Conservation (phyloP, 345 rosid species). For the Linum lewisii region DNA sequence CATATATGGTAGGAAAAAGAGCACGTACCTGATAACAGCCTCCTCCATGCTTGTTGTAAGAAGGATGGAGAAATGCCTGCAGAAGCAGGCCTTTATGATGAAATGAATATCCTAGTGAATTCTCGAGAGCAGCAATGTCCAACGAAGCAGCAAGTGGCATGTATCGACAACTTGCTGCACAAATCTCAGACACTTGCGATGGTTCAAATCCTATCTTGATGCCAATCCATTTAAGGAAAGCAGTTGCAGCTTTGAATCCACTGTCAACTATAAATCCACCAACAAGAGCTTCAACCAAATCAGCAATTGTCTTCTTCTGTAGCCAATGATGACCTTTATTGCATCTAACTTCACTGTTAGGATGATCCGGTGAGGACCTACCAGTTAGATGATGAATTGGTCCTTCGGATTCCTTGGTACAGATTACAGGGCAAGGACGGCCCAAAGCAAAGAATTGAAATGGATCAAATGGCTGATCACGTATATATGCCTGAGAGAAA, state of each 20-base stretch:
- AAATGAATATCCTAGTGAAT: conserved; percentile 40
- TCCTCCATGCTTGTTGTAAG: conserved; percentile 70
- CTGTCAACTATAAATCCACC: conserved; percentile 87
- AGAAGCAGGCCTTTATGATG: conserved; percentile 66
- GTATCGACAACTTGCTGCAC: conserved; percentile 45
- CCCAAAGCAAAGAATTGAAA: conserved; percentile 73
- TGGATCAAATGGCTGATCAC: conserved; percentile 81
- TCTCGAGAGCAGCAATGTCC: conserved; percentile 43
- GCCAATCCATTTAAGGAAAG: conserved; percentile 87
- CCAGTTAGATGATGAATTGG: conserved; percentile 31
- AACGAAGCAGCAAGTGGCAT: conserved; percentile 38
- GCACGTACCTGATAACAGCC: conserved; percentile 84
- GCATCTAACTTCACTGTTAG: conserved; percentile 51
- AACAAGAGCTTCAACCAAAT: conserved; percentile 82
- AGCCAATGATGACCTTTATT: conserved; percentile 79
- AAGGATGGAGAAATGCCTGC: conserved; percentile 88
- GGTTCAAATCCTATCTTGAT: conserved; percentile 55
- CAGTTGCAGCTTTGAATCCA: conserved; percentile 80
- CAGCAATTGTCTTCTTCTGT: conserved; percentile 77
- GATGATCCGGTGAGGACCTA: conserved; percentile 15
- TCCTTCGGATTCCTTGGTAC: conserved; percentile 37
- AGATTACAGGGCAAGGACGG: conserved; percentile 50
- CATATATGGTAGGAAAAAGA: conserved; percentile 7
- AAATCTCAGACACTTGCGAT: conserved; percentile 40
- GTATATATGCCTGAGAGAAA: conserved; percentile 60